Evolutionary conservation across 345 rosid species (phyloP), one percentile per base, ranked within the genome.

Genomic region (Bruguiera gymnorhiza): DNA sequence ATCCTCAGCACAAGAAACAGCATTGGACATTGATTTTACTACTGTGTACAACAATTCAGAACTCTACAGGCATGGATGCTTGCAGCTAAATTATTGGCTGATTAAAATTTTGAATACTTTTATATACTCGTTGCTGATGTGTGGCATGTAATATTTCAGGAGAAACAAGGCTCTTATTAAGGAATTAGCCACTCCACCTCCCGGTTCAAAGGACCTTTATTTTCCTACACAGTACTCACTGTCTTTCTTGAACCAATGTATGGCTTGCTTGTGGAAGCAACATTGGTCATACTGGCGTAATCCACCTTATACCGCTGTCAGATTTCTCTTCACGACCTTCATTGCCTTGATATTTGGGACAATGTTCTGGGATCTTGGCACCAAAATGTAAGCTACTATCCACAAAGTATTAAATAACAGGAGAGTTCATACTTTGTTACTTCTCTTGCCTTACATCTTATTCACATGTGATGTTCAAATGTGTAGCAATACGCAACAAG

Each of bases 11-110:
- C 91, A 89, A 70, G 95, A 88, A 80, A 54, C 78, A 6, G 73
- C 87, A 65, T 58, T 83, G 67, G 83, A 81, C 29, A 77, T 87
- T 1, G 87, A 89, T 73, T 89, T 89, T 67, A 67, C 86, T n/a
- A 85, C 84, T 68, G 24, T 78, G 15, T 83, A 82, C 84, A 82
- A 72, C 39, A 75, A 73, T 51, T 87, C 95, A 36, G 86, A 87
- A 1, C 76, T 85, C 6, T 79, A 78, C 75, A 87, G 83, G 94
- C 50, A 43, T 0, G 50, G 3, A 43, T 43, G 13, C 50, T 85
- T 7, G 6, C 23, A 3, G 29, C 60, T 23, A 8, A 8, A 55
- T 2, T 55, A 55, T 55, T 55, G 29, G 30, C 24, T 55, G 60
- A 55, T 26, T 21, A 23, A 9, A 55, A 26, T 43, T 43, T 43